Conservation (phyloP, 306 rosid genomes). For the Acacia acuminata region DNA sequence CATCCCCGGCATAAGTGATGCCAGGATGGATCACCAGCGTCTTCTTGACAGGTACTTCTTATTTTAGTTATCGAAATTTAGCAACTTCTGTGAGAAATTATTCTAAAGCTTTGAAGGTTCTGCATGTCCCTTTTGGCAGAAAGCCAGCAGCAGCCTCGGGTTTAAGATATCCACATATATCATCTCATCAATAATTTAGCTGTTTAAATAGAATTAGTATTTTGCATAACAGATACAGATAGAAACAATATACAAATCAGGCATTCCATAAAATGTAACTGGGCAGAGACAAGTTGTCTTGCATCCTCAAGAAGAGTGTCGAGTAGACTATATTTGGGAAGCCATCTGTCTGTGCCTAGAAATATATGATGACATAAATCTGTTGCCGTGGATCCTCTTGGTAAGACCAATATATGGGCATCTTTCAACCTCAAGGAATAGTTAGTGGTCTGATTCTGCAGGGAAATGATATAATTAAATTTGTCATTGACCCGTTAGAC, state of each 20-base stretch:
- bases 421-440: background rate
- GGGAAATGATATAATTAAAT: background rate
- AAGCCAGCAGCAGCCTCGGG: background rate
- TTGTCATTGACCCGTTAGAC: background rate
- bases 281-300: background rate
- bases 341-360: background rate
- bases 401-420: background rate
- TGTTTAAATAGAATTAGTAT: background rate
- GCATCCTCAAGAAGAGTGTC: background rate
- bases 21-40: constrained; percentile 84
- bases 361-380: background rate
- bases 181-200: background rate
- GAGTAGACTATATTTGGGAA: background rate
- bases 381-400: background rate
- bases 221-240: background rate
- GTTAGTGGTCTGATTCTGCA: background rate
- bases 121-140: constrained; percentile 1
- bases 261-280: constrained; percentile 9
- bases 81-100: constrained; percentile 5
- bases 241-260: background rate
- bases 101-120: constrained; percentile 12
- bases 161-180: background rate
- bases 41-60: constrained; percentile 74
- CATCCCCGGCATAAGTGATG: constrained; percentile 71
- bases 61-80: constrained; percentile 8